These are phyloP conservation scores for Linnemannia exigua DNA, from an alignment of 192 early-diverging fungal genomes.

Conservation along the genomic window DNA sequence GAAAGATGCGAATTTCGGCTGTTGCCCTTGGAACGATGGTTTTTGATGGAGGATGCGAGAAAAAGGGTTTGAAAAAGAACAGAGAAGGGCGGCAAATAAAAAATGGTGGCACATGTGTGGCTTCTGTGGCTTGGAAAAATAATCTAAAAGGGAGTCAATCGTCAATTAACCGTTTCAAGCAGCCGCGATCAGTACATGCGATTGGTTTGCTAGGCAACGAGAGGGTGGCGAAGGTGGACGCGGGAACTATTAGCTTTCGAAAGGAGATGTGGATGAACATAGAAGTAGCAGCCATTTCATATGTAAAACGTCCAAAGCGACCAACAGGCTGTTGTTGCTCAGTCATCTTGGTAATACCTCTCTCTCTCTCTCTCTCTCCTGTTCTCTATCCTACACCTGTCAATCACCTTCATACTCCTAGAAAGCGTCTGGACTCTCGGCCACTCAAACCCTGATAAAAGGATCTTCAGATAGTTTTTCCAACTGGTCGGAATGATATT, in stretches of 20 bases:
- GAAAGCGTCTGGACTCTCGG: too few relatives aligned
- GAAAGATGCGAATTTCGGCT: neutral
- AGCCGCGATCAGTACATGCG: too few relatives aligned
- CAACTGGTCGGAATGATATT: neutral
- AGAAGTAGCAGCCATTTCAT: neutral
- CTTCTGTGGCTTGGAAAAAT: neutral
- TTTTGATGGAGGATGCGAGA: neutral
- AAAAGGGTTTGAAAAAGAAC: neutral
- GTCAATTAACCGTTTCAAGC: too few relatives aligned
- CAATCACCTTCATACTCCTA: too few relatives aligned
- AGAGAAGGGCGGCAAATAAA: too few relatives aligned
- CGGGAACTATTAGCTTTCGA: neutral
- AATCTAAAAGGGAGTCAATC: too few relatives aligned
- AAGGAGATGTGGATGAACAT: neutral
- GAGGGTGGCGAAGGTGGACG: neutral
- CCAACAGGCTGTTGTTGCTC: too few relatives aligned
- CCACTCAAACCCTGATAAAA: neutral
- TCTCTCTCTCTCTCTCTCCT: too few relatives aligned
- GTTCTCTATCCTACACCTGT: too few relatives aligned
- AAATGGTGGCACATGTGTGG: constrained; percentile 7
- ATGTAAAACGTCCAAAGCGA: neutral
- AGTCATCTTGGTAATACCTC: too few relatives aligned
- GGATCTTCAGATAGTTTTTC: neutral
- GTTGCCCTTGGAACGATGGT: neutral
- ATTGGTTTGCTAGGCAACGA: too few relatives aligned